Evolutionary conservation across 2,329 filamentous ascomycete genomes (phyloP).

Genomic region (Claviceps spartinae): DNA sequence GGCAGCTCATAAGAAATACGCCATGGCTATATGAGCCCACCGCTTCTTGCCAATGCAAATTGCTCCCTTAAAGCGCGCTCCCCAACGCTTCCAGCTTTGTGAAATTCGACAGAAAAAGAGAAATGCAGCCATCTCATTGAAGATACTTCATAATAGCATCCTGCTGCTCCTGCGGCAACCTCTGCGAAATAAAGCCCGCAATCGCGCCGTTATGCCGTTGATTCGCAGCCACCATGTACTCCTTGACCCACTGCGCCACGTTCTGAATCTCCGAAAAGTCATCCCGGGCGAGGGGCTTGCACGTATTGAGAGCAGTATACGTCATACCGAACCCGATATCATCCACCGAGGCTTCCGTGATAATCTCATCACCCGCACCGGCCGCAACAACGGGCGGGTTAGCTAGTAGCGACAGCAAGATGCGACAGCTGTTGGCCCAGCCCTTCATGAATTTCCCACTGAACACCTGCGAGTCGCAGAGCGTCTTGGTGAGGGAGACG

Average conservation of each 20-base stretch:
- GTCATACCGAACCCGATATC: slow-evolving; percentile 91
- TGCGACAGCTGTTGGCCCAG: slow-evolving; percentile 81
- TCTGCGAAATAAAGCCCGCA: slow-evolving; percentile 55
- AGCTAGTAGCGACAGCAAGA: slow-evolving; percentile 76
- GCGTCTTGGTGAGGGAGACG: slow-evolving; percentile 81
- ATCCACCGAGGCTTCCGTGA: slow-evolving; percentile 82
- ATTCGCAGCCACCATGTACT: slow-evolving; percentile 67
- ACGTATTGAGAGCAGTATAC: slow-evolving; percentile 87
- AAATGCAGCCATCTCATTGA: slow-evolving; percentile 14
- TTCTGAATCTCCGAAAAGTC: slow-evolving; percentile 77
- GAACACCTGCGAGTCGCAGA: slow-evolving; percentile 77
- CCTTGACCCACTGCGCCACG: slow-evolving; percentile 72
- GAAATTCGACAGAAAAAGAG: not conserved
- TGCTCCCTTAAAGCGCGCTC: too few species aligned
- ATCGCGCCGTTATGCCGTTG: slow-evolving; percentile 57
- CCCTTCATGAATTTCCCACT: slow-evolving; percentile 72
- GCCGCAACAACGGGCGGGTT: slow-evolving; percentile 62
- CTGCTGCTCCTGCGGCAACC: slow-evolving; percentile 50
- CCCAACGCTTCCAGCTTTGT: too few species aligned
- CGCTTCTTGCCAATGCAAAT: too few species aligned
- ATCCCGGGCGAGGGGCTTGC: slow-evolving; percentile 59
- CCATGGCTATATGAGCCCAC: too few species aligned
- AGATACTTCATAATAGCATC: slow-evolving; percentile 39
- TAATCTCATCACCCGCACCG: slow-evolving; percentile 57
- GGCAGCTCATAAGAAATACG: too few species aligned